These are phyloP conservation scores for Candida oleophila DNA, from an alignment of 805 yeast species.

Conservation along the genomic window DNA sequence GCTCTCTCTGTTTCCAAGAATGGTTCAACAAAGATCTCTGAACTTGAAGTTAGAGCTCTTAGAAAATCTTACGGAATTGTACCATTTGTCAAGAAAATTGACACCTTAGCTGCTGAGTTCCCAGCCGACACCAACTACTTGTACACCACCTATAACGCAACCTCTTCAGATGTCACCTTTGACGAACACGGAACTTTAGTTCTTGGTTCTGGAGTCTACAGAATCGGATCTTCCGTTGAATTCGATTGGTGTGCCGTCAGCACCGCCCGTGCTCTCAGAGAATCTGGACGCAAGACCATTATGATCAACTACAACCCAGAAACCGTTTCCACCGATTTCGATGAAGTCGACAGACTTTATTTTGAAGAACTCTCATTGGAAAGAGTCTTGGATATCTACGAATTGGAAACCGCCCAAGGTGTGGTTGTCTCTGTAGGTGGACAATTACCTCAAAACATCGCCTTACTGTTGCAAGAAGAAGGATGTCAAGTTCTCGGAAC, in stretches of 20 bases:
- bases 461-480: conserved; percentile 72
- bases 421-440: conserved; percentile 98
- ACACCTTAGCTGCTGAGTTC: conserved; percentile 97
- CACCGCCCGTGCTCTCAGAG: conserved; percentile 91
- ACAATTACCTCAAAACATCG: conserved; percentile 96
- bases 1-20: conserved; percentile 55
- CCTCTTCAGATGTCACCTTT: conserved; percentile 77
- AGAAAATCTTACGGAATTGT: conserved; percentile 78
- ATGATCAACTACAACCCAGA: conserved; percentile 99
- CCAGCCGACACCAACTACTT: conserved; percentile 96
- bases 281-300: conserved; percentile 81
- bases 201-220: conserved; percentile 97
- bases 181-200: conserved; percentile 92
- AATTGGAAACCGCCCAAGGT: conserved; percentile 84
- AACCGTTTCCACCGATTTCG: conserved; percentile 97
- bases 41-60: conserved; percentile 76
- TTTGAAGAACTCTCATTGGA: conserved; percentile 94
- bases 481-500: conserved; percentile 94
- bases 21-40: conserved; percentile 44
- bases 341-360: conserved; percentile 95
- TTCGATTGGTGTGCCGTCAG: conserved; percentile 99
- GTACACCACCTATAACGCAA: conserved; percentile 94
- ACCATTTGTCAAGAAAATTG: conserved; percentile 96
- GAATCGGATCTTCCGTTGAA: conserved; percentile 98
- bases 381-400: conserved; percentile 96